Evolutionary conservation across 2,329 filamentous ascomycete species (phyloP).

Genomic region (Thielaviopsis musarum): DNA sequence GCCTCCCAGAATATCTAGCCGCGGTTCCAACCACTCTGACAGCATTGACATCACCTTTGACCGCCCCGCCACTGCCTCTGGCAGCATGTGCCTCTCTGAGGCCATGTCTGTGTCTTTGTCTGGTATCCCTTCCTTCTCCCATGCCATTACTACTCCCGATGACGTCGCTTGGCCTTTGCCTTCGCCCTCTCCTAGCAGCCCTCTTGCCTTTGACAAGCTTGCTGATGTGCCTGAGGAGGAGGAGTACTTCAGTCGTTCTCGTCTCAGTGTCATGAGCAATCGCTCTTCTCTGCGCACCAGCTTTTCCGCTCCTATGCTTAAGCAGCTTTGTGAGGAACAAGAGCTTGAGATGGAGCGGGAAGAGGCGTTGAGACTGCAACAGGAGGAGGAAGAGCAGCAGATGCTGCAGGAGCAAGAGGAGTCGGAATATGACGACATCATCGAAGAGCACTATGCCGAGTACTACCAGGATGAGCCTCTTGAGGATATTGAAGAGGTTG

Average conservation of each 20-base stretch:
- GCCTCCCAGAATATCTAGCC: slow-evolving; percentile 39
- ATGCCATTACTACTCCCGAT: slow-evolving; percentile 26
- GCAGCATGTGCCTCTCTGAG: slow-evolving; percentile 28
- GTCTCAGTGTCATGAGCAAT: slow-evolving; percentile 29
- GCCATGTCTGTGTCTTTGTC: slow-evolving; percentile 19
- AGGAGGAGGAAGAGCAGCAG: not conserved
- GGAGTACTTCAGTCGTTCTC: slow-evolving; percentile 29
- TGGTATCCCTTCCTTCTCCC: slow-evolving; percentile 18
- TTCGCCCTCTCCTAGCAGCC: slow-evolving; percentile 20
- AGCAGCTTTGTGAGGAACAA: slow-evolving; percentile 25
- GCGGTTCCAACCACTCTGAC: slow-evolving; percentile 29
- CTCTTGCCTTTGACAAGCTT: slow-evolving; percentile 26
- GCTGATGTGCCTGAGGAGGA: slow-evolving; percentile 49
- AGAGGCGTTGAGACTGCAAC: not conserved
- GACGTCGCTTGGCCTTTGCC: slow-evolving; percentile 30
- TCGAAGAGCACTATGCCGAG: not conserved
- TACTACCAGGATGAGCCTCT: not conserved
- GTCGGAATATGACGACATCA: not conserved
- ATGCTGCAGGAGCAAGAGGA: not conserved
- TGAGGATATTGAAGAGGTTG: not conserved
- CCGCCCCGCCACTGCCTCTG: slow-evolving; percentile 26
- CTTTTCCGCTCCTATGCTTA: slow-evolving; percentile 37
- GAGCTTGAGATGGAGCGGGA: not conserved
- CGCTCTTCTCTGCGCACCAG: slow-evolving; percentile 36
- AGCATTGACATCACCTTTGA: slow-evolving; percentile 25